These are phyloP conservation scores for Lasiosphaeriaceae sp. DNA, from an alignment of 495 filamentous ascomycete species.

Conservation along the genomic window DNA sequence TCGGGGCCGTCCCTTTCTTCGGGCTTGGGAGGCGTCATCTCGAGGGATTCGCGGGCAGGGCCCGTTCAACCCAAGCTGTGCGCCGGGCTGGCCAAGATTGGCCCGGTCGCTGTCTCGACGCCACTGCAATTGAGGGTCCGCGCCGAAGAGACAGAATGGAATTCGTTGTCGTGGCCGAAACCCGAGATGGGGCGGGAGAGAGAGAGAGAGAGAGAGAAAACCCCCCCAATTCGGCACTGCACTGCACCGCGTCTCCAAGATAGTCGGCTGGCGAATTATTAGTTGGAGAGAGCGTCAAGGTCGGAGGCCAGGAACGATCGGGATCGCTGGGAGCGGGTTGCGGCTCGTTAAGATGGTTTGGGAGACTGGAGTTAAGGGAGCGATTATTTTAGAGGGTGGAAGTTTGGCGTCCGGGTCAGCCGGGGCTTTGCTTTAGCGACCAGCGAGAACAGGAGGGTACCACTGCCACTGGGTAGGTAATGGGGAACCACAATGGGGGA, in stretches of 20 bases:
- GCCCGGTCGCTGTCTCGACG: constrained; percentile 26
- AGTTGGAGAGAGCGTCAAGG: background rate
- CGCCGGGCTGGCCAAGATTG: constrained; percentile 42
- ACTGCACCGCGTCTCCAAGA: background rate
- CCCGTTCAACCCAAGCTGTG: constrained; percentile 44
- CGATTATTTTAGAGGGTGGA: constrained; percentile 21
- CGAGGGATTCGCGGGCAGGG: constrained; percentile 44
- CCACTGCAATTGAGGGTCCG: constrained; percentile 15
- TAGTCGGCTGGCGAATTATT: background rate
- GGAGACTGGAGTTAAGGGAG: constrained; percentile 11
- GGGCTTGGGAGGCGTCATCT: constrained; percentile 42
- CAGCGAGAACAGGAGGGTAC: background rate
- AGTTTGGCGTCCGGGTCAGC: background rate
- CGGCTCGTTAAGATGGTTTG: background rate
- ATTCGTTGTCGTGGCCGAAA: background rate
- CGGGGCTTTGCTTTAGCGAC: constrained; percentile 7
- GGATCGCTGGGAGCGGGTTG: background rate
- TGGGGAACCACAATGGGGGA: background rate
- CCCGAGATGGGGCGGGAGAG: no score
- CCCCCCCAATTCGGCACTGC: background rate
- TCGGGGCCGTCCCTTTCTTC: constrained; percentile 37
- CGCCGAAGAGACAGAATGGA: background rate
- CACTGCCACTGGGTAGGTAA: no score
- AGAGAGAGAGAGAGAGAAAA: background rate
- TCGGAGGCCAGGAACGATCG: background rate